A percentile compares a stretch with the other conserved stretches of the same genome.
Conservation (phyloP, 169 alveolate genomes). For the Plasmodium ovale region DNA sequence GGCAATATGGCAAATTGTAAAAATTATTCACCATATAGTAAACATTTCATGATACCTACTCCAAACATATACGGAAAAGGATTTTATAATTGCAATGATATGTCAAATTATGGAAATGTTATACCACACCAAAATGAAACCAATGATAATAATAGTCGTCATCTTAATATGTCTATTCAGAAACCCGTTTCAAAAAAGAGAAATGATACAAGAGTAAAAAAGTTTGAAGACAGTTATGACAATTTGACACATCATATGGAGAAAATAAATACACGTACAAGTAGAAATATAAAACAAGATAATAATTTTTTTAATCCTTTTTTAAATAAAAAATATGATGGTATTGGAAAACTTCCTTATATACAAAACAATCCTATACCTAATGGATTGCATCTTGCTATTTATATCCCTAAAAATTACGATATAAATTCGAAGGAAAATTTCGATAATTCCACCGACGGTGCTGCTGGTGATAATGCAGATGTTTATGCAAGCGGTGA, state of each 20-base stretch:
- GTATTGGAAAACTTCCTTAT: conserved; percentile 62
- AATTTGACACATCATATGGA: too few species aligned
- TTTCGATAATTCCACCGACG: background rate
- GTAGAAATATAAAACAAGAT: conserved; percentile 35
- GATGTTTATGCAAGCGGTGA: background rate
- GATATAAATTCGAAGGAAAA: conserved; percentile 8
- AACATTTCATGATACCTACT: conserved; percentile 2
- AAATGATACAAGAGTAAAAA: background rate
- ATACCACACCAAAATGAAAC: background rate
- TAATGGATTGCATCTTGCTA: conserved; percentile 52
- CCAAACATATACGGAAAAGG: conserved; percentile 8
- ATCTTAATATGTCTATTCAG: background rate
- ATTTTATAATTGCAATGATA: conserved; percentile 3
- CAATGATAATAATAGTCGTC: background rate
- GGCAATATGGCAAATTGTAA: background rate
- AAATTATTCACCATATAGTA: background rate
- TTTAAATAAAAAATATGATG: conserved; percentile 69
- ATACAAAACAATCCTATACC: conserved; percentile 74
- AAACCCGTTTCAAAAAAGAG: too few species aligned
- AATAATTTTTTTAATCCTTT: conserved; percentile 51
- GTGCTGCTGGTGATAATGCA: background rate
- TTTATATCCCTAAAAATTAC: conserved; percentile 49
- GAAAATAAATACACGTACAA: background rate
- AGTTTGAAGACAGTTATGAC: background rate
- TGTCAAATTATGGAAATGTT: conserved; percentile 17